phyloP scores from a whole-genome alignment of 2,329 filamentous ascomycete genomes.

The Xylaria sp. region DNA sequence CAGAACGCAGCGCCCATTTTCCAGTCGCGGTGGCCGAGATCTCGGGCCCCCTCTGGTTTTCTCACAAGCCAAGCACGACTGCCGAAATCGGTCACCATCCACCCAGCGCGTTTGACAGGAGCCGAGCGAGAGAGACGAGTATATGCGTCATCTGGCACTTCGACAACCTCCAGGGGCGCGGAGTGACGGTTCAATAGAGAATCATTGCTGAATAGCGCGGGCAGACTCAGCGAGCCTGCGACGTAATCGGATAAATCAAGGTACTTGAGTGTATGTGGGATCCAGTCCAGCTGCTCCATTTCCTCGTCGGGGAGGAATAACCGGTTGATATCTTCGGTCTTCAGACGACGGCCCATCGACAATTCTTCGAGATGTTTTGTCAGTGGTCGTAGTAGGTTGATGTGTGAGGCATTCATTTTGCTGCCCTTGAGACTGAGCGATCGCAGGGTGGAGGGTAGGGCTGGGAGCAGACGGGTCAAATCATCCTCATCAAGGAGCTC shows the following conservation, averaged over 20 bases:
- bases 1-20: slow-evolving; percentile 87
- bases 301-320: slow-evolving; percentile 67
- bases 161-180: slow-evolving; percentile 78
- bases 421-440: slow-evolving; percentile 82
- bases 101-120: slow-evolving; percentile 71
- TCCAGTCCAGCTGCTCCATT: slow-evolving; percentile 57
- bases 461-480: slow-evolving; percentile 71
- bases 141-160: slow-evolving; percentile 76
- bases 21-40: slow-evolving; percentile 74
- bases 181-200: slow-evolving; percentile 69
- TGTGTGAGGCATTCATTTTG: slow-evolving; percentile 72
- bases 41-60: slow-evolving; percentile 49
- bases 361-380: slow-evolving; percentile 81
- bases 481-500: slow-evolving; percentile 75
- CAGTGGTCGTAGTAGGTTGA: slow-evolving; percentile 71
- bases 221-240: slow-evolving; percentile 69
- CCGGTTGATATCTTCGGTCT: slow-evolving; percentile 71
- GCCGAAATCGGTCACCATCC: slow-evolving; percentile 77
- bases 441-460: slow-evolving; percentile 73
- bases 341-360: slow-evolving; percentile 75
- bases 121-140: slow-evolving; percentile 71
- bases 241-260: slow-evolving; percentile 80
- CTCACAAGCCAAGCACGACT: slow-evolving; percentile 73
- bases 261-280: slow-evolving; percentile 74
- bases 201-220: slow-evolving; percentile 62